phyloP scores from a whole-genome alignment of 2,329 filamentous ascomycete species.

The Nothophoma quercina region DNA sequence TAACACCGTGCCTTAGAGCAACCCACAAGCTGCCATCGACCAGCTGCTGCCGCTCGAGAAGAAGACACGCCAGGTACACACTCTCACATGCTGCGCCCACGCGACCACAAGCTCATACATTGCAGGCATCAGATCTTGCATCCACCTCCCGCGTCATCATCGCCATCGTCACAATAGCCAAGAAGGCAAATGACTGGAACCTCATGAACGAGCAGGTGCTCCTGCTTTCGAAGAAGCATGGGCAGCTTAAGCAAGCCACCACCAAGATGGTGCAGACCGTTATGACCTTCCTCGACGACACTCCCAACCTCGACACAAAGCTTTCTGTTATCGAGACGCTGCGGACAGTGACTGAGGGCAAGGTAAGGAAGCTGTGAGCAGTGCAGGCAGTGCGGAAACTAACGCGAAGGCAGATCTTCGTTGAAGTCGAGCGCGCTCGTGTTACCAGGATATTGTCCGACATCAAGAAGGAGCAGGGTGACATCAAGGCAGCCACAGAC shows the following conservation, averaged over 20 bases:
- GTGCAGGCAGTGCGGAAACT: constrained; percentile 18
- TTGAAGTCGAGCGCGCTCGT: constrained; percentile 96
- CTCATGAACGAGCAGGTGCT: constrained; percentile 96
- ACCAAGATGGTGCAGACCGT: constrained; percentile 99
- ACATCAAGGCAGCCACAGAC: constrained; percentile 87
- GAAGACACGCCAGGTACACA: constrained; percentile 86
- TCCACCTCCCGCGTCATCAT: constrained; percentile 91
- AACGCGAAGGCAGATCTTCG: constrained; percentile 76
- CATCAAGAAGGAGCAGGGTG: constrained; percentile 96
- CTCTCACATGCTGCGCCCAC: constrained; percentile 9
- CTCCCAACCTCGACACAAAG: constrained; percentile 86
- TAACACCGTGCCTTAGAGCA: constrained; percentile 60
- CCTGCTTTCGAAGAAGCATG: constrained; percentile 98
- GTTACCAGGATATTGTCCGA: constrained; percentile 94
- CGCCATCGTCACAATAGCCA: constrained; percentile 91
- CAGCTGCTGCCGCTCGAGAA: constrained; percentile 93
- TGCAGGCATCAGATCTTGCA: constrained; percentile 88
- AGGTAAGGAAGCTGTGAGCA: constrained; percentile 60
- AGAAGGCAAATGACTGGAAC: constrained; percentile 90
- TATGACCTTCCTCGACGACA: constrained; percentile 88
- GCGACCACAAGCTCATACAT: constrained; percentile 29
- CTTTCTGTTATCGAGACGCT: constrained; percentile 93
- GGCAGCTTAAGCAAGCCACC: constrained; percentile 97
- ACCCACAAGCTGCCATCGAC: constrained; percentile 88
- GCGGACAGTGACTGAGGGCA: constrained; percentile 96